Evolutionary conservation across 305 asterid genomes (phyloP).

Genomic region (Fraxinus floribunda): DNA sequence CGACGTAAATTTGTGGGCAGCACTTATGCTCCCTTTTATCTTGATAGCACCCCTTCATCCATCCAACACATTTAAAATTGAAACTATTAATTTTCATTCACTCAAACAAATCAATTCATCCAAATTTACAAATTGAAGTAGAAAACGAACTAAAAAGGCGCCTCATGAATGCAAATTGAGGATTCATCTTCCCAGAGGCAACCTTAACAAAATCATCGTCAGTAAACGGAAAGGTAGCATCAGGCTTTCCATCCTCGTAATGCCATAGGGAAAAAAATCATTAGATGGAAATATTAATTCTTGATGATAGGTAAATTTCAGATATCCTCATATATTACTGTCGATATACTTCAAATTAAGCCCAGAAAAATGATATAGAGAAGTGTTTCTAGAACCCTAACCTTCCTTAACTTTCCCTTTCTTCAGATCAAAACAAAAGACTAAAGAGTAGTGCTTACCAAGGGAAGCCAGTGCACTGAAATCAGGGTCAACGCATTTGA

Average conservation of each 20-base stretch:
- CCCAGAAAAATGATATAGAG: background rate
- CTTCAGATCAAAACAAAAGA: slow-evolving; percentile 79
- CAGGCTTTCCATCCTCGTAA: slow-evolving; percentile 87
- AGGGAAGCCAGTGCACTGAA: too few relatives aligned
- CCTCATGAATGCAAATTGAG: slow-evolving; percentile 97
- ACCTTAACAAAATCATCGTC: slow-evolving; percentile 87
- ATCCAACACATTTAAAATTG: background rate
- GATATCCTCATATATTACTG: background rate
- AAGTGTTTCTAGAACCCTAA: slow-evolving; percentile 31
- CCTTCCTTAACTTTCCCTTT: slow-evolving; percentile 92
- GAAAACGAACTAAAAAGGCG: slow-evolving; percentile 21
- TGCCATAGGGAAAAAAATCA: slow-evolving; percentile 38
- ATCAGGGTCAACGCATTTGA: too few relatives aligned
- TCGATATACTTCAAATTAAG: background rate
- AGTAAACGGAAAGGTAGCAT: slow-evolving; percentile 86
- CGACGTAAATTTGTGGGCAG: slow-evolving; percentile 93
- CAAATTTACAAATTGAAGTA: background rate
- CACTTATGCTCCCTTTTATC: slow-evolving; percentile 87
- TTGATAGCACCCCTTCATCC: slow-evolving; percentile 81
- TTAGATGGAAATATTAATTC: background rate
- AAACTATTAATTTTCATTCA: background rate
- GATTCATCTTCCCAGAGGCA: slow-evolving; percentile 91
- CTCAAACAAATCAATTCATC: background rate
- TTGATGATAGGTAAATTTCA: background rate
- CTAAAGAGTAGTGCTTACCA: slow-evolving; percentile 9